Base-by-base conservation (phyloP, 2,329 filamentous ascomycete genomes). In the Epichloe uncinata region DNA sequence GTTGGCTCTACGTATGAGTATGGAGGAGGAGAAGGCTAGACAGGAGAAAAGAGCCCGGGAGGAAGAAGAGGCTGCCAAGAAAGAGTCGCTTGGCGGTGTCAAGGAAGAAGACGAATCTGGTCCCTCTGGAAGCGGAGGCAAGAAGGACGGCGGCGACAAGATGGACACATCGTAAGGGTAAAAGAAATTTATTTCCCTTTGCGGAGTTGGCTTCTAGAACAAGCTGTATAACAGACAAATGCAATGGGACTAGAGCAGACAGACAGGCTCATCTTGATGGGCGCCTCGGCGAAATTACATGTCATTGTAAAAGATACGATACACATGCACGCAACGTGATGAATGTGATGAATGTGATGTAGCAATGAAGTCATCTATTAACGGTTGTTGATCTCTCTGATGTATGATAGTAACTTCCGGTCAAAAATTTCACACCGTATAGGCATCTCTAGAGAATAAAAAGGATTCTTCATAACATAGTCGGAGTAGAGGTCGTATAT, bases 401-500 rank as follows among this genome's bases (percentile, higher is more conserved):
- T 80, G 68, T 90, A 95, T 38, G 82, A 86, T 56, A 79, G 77
- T 56, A 96, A 66, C 66, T 87, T 87, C 59, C 90, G 77, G 66
- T 98, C 93, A 71, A 96, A 98, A 59, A 88, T 85, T 63, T 97
- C 93, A 69, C 93, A 95, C 54, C 93, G 77, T 49, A 98, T 81
- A 6, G 93, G 93, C 90, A 97, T 98, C 71, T 98, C 93, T 51
- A 95, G 75, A 62, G 93, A 90, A 70, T 97, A 97, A 64, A 98
- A 98, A 1, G 93, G 93, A 66, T 98, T 98, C 75, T 97, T 98
- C 88, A 96, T 97, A 58, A 98, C 93, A 65, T 87, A 97, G 68
- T 98, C 93, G 47, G 87, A 79, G 71, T 97, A 98, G 48, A 97
- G 71, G 66, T 97, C 93, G 66, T 98, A 97, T 60, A 96, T 84